These are phyloP conservation scores for Colletotrichum eleusines DNA, from an alignment of 2,329 filamentous ascomycete genomes.

Conservation along the genomic window DNA sequence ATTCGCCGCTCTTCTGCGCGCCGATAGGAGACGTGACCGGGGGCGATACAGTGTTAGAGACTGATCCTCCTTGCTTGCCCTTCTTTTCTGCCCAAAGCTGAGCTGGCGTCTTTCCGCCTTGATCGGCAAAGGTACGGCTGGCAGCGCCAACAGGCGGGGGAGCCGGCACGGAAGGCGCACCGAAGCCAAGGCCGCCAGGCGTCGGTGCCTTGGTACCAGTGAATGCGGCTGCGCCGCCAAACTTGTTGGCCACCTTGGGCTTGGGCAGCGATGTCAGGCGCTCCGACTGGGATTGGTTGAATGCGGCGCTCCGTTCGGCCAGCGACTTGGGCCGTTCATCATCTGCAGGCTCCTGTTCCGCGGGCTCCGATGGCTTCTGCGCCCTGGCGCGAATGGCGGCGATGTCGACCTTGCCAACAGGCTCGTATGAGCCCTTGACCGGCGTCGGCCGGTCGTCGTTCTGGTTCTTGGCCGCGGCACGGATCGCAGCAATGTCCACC, in stretches of 20 bases:
- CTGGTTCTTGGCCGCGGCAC: slow-evolving; percentile 76
- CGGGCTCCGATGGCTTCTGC: slow-evolving; percentile 68
- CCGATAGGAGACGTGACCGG: slow-evolving; percentile 66
- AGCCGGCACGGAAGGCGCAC: slow-evolving; percentile 69
- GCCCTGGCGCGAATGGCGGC: slow-evolving; percentile 89
- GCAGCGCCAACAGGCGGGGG: slow-evolving; percentile 78
- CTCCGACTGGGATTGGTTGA: slow-evolving; percentile 75
- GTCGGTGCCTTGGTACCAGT: slow-evolving; percentile 90
- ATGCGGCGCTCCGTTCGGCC: slow-evolving; percentile 81
- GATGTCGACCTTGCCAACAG: slow-evolving; percentile 96
- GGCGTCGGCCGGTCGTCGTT: slow-evolving; percentile 84
- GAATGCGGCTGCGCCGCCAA: slow-evolving; percentile 78
- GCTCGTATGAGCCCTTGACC: slow-evolving; percentile 95
- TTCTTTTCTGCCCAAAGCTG: slow-evolving; percentile 99
- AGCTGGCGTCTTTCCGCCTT: slow-evolving; percentile 95
- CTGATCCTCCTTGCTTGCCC: slow-evolving; percentile 76
- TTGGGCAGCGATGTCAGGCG: slow-evolving; percentile 90
- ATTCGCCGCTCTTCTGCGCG: slow-evolving; percentile 82
- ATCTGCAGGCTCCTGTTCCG: slow-evolving; percentile 47
- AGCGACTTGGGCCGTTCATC: slow-evolving; percentile 66
- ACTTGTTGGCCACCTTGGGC: slow-evolving; percentile 93
- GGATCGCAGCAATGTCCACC: slow-evolving; percentile 94
- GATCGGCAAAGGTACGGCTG: slow-evolving; percentile 92
- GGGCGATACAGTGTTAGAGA: slow-evolving; percentile 56
- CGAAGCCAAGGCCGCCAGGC: slow-evolving; percentile 76